phyloP scores from a whole-genome alignment of 352 stramenopile species.

The Phytophthora melonis region DNA sequence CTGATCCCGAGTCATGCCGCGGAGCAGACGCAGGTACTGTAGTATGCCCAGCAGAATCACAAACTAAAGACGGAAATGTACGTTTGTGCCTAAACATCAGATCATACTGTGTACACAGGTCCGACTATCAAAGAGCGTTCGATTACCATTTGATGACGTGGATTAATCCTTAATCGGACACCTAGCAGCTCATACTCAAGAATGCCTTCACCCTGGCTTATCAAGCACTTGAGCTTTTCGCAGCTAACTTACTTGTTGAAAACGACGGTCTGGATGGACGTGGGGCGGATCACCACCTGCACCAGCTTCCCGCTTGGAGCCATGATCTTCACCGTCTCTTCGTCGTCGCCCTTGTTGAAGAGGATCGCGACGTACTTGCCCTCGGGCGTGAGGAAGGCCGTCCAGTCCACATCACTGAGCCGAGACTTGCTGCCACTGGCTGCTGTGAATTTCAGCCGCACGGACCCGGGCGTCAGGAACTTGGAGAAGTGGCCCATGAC shows the following conservation, averaged over 20 bases:
- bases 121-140: no score
- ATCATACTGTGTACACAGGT: no score
- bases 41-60: not conserved
- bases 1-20: not conserved
- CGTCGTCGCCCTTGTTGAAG: slow-evolving; percentile 48
- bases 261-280: slow-evolving; percentile 57
- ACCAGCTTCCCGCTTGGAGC: slow-evolving; percentile 48
- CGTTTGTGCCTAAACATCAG: no score
- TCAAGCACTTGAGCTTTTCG: no score
- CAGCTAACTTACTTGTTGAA: slow-evolving; percentile 57
- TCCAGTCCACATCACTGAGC: slow-evolving; percentile 47
- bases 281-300: slow-evolving; percentile 43
- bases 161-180: no score
- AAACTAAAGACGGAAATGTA: no score
- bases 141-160: no score
- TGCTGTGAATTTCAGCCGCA: slow-evolving; percentile 44
- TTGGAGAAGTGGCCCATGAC: slow-evolving; percentile 78
- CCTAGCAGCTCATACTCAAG: not conserved
- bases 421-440: slow-evolving; percentile 27
- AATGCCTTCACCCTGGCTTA: not conserved
- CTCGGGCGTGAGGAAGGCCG: slow-evolving; percentile 55
- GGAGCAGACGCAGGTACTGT: not conserved
- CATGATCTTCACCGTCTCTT: slow-evolving; percentile 53
- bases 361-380: slow-evolving; percentile 51
- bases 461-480: slow-evolving; percentile 64